Percentiles rank a stretch among this genome's conserved stretches.
Conservation (phyloP, 2,329 filamentous ascomycete genomes). For the Colletotrichum destructivum region DNA sequence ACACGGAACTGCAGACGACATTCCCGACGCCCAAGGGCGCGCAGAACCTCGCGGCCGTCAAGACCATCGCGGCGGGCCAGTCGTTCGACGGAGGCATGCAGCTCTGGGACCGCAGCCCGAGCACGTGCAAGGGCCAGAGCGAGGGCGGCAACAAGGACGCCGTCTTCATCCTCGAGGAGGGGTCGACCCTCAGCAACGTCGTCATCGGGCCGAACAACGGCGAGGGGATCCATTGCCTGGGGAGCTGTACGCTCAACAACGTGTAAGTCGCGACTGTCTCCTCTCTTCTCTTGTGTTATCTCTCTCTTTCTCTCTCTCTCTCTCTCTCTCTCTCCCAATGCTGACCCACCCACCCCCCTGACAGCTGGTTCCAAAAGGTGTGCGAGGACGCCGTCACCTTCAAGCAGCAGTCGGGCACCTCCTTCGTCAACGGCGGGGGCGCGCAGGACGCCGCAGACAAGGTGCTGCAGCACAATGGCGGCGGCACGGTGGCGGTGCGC, state of each 20-base stretch:
- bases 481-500: conserved; percentile 49
- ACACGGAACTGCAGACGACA: conserved; percentile 23
- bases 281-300: conserved; percentile 57
- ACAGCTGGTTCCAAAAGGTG: conserved; percentile 57
- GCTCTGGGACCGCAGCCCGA: conserved; percentile 56
- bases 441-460: conserved; percentile 39
- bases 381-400: conserved; percentile 55
- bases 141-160: conserved; percentile 60
- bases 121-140: conserved; percentile 55
- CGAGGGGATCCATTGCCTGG: conserved; percentile 63
- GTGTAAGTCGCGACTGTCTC: conserved; percentile 44
- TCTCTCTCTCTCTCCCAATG: background rate
- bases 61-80: conserved; percentile 37
- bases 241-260: conserved; percentile 55
- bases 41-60: conserved; percentile 31
- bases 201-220: conserved; percentile 61
- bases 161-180: conserved; percentile 58
- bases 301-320: conserved; percentile 36
- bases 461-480: conserved; percentile 41
- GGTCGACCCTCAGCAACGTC: conserved; percentile 60
- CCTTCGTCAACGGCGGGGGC: conserved; percentile 52
- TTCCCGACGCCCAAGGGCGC: conserved; percentile 37
- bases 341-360: conserved; percentile 18
- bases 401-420: conserved; percentile 54
- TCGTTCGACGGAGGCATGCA: conserved; percentile 38